Conservation (phyloP, 495 filamentous ascomycete species). For the Lepidopterella palustris region DNA sequence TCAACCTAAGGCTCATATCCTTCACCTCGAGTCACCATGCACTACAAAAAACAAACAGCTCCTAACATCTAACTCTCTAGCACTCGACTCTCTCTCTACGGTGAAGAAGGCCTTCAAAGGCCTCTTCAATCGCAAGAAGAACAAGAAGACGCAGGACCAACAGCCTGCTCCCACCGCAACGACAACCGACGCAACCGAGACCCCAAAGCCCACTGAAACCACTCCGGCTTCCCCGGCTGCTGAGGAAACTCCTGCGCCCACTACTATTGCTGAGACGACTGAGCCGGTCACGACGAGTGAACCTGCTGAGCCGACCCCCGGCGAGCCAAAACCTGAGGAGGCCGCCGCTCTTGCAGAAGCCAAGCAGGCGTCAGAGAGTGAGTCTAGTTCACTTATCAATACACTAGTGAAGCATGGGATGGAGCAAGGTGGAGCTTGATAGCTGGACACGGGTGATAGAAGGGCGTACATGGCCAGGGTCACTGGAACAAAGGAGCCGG, state of each 20-base stretch:
- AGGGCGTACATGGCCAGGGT: too few relatives aligned
- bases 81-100: slow-evolving; percentile 23
- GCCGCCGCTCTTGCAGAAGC: neutral
- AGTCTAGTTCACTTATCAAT: neutral
- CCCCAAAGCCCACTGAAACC: slow-evolving; percentile 22
- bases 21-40: neutral
- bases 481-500: neutral
- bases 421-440: too few relatives aligned
- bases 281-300: neutral
- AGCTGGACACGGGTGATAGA: too few relatives aligned
- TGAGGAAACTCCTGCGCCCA: slow-evolving; percentile 16
- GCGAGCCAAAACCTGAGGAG: slow-evolving; percentile 1
- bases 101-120: slow-evolving; percentile 27
- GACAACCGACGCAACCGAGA: slow-evolving; percentile 10
- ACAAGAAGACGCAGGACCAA: slow-evolving; percentile 22
- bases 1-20: neutral
- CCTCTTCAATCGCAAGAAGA: slow-evolving; percentile 28
- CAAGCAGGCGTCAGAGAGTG: neutral
- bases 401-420: neutral
- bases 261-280: slow-evolving; percentile 1
- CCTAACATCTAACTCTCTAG: slow-evolving; percentile 8
- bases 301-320: neutral
- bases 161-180: slow-evolving; percentile 15
- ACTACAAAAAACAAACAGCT: neutral
- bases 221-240: slow-evolving; percentile 18